phyloP scores from a whole-genome alignment of 2,329 filamentous ascomycete genomes.

The Camillea tinctor region DNA sequence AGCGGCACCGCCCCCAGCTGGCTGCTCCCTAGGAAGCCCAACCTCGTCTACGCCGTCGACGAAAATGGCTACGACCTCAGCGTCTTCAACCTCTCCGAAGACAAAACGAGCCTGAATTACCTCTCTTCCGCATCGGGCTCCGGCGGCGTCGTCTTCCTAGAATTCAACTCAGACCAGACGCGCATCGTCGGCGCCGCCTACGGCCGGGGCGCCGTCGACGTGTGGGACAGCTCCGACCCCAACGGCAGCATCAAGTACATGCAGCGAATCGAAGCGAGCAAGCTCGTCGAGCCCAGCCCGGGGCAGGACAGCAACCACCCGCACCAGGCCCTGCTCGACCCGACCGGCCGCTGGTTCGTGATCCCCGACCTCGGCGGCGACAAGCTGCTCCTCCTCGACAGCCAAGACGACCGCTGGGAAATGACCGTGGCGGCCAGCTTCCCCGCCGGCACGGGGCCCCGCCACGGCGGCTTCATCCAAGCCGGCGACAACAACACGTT shows the following conservation, averaged over 20 bases:
- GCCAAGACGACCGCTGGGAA: constrained; percentile 39
- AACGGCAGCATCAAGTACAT: constrained; percentile 37
- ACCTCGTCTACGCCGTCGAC: constrained; percentile 46
- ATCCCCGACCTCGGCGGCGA: constrained; percentile 51
- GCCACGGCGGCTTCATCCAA: constrained; percentile 49
- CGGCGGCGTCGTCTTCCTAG: constrained; percentile 46
- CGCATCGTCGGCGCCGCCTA: constrained; percentile 47
- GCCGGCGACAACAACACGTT: constrained; percentile 35
- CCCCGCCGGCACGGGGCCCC: constrained; percentile 45
- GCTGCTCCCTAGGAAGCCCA: constrained; percentile 42
- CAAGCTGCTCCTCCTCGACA: constrained; percentile 46
- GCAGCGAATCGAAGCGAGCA: constrained; percentile 38
- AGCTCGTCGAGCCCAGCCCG: constrained; percentile 30
- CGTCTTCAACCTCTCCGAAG: constrained; percentile 39
- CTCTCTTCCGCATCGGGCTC: constrained; percentile 36
- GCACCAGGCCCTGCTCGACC: constrained; percentile 49
- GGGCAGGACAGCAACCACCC: constrained; percentile 36
- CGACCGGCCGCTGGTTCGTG: constrained; percentile 48
- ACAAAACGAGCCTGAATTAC: constrained; percentile 29
- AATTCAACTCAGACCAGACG: constrained; percentile 43
- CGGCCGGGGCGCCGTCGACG: constrained; percentile 41
- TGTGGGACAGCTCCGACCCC: constrained; percentile 42
- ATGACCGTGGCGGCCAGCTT: constrained; percentile 36
- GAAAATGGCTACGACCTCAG: constrained; percentile 43
- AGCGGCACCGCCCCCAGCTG: constrained; percentile 41